Conservation (phyloP, 768 basidiomycete genomes). For the Lanmaoa pseudosensibilis region DNA sequence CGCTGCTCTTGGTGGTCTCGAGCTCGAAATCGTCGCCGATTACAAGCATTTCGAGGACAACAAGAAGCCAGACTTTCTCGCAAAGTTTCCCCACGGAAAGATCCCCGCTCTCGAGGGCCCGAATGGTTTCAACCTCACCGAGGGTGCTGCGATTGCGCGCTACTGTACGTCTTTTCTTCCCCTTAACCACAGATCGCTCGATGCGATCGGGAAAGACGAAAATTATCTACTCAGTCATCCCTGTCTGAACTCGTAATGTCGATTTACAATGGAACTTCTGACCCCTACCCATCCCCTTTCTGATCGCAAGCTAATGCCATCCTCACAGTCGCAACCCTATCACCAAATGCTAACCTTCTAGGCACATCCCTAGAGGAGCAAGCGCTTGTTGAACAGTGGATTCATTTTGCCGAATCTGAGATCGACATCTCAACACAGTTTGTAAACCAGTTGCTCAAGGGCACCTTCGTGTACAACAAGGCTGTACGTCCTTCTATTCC, state of each 20-base stretch:
- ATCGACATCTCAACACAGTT: slow-evolving; percentile 42
- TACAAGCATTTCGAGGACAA: slow-evolving; percentile 68
- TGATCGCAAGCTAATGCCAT: slow-evolving; percentile 17
- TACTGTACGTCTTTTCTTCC: slow-evolving; percentile 66
- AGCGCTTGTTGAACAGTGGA: slow-evolving; percentile 86
- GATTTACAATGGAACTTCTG: slow-evolving; percentile 35
- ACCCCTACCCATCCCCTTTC: slow-evolving; percentile 1
- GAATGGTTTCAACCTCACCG: slow-evolving; percentile 79
- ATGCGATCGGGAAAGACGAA: slow-evolving; percentile 26
- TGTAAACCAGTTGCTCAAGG: slow-evolving; percentile 44
- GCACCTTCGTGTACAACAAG: slow-evolving; percentile 76
- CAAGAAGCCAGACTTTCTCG: slow-evolving; percentile 65
- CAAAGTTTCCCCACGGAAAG: slow-evolving; percentile 81
- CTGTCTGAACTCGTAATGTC: slow-evolving; percentile 66
- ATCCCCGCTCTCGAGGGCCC: slow-evolving; percentile 78
- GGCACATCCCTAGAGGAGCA: slow-evolving; percentile 63
- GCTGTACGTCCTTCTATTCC: slow-evolving; percentile 48
- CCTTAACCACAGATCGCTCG: slow-evolving; percentile 10
- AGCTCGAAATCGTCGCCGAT: slow-evolving; percentile 49
- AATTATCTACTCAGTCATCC: slow-evolving; percentile 56
- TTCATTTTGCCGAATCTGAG: slow-evolving; percentile 70
- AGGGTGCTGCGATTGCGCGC: slow-evolving; percentile 77
- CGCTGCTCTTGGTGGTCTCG: slow-evolving; percentile 60
- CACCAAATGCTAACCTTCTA: slow-evolving; percentile 78
- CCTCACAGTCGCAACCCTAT: slow-evolving; percentile 66